Base-by-base conservation (phyloP, 2,329 filamentous ascomycete genomes). In the Colletotrichum magnum region DNA sequence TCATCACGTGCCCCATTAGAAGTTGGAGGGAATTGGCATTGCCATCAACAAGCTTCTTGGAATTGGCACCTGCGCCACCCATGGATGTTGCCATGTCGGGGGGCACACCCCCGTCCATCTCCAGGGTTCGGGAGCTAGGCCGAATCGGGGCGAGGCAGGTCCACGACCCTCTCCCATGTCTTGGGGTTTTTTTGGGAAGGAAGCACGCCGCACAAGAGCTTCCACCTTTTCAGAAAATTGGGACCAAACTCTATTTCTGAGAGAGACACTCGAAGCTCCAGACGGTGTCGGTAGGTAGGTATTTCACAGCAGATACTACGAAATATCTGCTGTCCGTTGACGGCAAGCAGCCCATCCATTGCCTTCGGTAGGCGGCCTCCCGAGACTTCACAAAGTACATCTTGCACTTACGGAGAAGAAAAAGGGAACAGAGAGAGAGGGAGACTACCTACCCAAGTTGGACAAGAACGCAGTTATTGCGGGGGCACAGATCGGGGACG, bases 231-330 rank as follows among this genome's bases (percentile, higher is more conserved):
- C 9, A 36, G 24, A 62, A 62, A 62, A 45, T 36, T 10, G 58
- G 58, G 48, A 53, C 39, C 39, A 62, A 62, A 63, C 60, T 63
- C 60, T 57, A 57, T 63, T 63, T 63, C 48, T 39, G 60, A 63
- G 26, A 56, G 52, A 57, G 41, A 39, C n/a, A 26, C 39, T 45
- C 43, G 59, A n/a, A 53, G 32, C 32, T 36, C 10, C 6, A 10
- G 32, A 36, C 32, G 32, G 32, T 24, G 21, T 24, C 21, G 21
- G 21, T 24, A 24, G 21, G 21, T 3, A 24, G 18, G 21, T 36
- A 36, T 36, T 36, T 36, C 32, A 4, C 32, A 36, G 32, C 32
- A n/a, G n/a, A n/a, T n/a, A n/a, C n/a, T n/a, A n/a, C n/a, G n/a
- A n/a, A n/a, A n/a, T n/a, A n/a, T n/a, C n/a, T n/a, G n/a, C 43